Evolutionary conservation across 805 yeast genomes (phyloP).

Genomic region (Suhomyces sp.): DNA sequence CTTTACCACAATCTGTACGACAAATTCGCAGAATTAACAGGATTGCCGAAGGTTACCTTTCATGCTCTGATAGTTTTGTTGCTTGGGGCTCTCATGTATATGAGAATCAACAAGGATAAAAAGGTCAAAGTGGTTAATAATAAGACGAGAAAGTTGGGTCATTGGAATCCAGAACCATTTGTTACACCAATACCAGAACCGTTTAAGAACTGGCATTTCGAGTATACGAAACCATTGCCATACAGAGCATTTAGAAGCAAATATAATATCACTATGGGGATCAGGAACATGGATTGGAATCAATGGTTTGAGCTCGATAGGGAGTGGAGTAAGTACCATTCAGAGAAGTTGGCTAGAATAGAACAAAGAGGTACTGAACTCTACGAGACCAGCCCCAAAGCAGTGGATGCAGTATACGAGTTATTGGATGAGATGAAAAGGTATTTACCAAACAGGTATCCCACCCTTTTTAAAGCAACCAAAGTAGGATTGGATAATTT

Average conservation of each 20-base stretch:
- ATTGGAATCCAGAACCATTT: conserved; percentile 54
- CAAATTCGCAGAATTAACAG: conserved; percentile 4
- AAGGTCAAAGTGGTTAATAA: conserved; percentile 18
- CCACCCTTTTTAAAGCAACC: conserved; percentile 47
- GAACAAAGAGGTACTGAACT: conserved; percentile 44
- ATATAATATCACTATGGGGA: conserved; percentile 68
- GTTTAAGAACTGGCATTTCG: conserved; percentile 47
- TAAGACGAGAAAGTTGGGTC: conserved; percentile 46
- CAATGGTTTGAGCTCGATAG: conserved; percentile 68
- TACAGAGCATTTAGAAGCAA: conserved; percentile 66
- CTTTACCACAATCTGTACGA: conserved; percentile 2
- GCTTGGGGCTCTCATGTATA: neutral
- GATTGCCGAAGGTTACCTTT: neutral
- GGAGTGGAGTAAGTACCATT: conserved; percentile 58
- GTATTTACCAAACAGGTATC: conserved; percentile 57
- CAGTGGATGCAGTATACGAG: conserved; percentile 55
- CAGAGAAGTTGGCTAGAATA: conserved; percentile 49
- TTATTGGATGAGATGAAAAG: conserved; percentile 49
- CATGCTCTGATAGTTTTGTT: neutral
- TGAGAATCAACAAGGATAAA: neutral
- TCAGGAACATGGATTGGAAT: conserved; percentile 57
- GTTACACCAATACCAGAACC: conserved; percentile 48
- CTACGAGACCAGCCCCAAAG: conserved; percentile 50
- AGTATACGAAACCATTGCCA: conserved; percentile 53
- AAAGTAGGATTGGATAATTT: conserved; percentile 48